Conservation (phyloP, 2,329 filamentous ascomycete genomes). For the Metarhizium album region DNA sequence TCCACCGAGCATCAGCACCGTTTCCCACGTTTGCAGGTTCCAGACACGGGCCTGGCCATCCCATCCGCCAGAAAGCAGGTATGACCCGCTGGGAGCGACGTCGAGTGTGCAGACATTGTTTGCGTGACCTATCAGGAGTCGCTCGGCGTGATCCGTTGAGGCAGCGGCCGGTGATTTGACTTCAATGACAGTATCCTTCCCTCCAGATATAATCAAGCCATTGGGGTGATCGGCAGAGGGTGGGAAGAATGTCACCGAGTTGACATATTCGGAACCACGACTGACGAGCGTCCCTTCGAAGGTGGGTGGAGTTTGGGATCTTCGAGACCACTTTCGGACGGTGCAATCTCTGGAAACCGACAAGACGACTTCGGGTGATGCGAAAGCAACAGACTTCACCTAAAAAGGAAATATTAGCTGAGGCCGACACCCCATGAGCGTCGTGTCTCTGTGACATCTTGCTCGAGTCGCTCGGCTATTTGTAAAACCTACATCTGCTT, state of each 20-base stretch:
- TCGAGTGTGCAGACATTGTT: constrained; percentile 85
- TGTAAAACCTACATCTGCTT: constrained; percentile 66
- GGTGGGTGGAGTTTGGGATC: constrained; percentile 50
- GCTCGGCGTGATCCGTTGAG: constrained; percentile 68
- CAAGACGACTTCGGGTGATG: constrained; percentile 58
- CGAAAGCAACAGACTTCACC: constrained; percentile 82
- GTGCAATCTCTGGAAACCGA: constrained; percentile 89
- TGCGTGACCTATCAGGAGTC: constrained; percentile 74
- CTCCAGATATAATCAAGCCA: constrained; percentile 77
- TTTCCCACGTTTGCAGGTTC: constrained; percentile 78
- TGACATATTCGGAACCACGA: constrained; percentile 78
- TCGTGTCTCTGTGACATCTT: background rate
- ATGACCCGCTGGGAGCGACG: constrained; percentile 58
- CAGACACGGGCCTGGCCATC: constrained; percentile 81
- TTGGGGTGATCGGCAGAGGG: constrained; percentile 59
- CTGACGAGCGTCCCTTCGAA: constrained; percentile 73
- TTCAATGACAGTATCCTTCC: constrained; percentile 88
- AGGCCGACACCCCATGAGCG: background rate
- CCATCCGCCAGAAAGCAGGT: constrained; percentile 88
- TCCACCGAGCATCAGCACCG: constrained; percentile 57
- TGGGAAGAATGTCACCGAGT: constrained; percentile 66
- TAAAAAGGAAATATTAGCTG: constrained; percentile 25
- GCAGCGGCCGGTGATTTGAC: constrained; percentile 61
- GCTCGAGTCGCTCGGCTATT: background rate
- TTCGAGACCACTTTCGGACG: constrained; percentile 73